Conservation (phyloP, 352 stramenopile genomes). For the Thraustochytrium striatum region DNA sequence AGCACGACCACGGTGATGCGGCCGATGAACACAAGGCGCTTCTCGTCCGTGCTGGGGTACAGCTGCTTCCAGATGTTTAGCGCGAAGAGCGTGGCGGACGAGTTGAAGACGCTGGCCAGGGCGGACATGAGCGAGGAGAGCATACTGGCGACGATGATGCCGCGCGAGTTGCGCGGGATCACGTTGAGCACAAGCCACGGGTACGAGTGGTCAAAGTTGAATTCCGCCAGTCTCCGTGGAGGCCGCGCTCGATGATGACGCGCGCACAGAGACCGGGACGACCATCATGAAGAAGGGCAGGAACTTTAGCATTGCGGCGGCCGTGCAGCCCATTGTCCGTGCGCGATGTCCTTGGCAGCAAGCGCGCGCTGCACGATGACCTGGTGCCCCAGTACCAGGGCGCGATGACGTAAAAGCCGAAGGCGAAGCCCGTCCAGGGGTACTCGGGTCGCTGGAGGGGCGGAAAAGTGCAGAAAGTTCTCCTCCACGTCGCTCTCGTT, state of each 20-base stretch:
- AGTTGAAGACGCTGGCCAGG: constrained; percentile 65
- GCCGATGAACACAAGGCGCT: constrained; percentile 58
- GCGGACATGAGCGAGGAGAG: constrained; percentile 70
- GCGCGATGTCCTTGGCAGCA: constrained; percentile 64
- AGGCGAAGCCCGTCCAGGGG: constrained; percentile 67
- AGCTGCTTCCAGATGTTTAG: constrained; percentile 51
- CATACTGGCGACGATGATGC: constrained; percentile 67
- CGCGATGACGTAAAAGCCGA: constrained; percentile 63
- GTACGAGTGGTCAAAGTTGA: constrained; percentile 65
- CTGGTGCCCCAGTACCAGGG: constrained; percentile 71
- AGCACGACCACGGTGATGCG: constrained; percentile 61
- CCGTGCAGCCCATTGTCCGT: constrained; percentile 62
- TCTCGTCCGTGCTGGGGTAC: constrained; percentile 14
- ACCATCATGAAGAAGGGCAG: constrained; percentile 68
- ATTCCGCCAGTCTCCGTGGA: constrained; percentile 52
- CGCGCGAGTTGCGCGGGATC: constrained; percentile 65
- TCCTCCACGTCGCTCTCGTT: constrained; percentile 57
- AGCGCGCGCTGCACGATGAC: constrained; percentile 66
- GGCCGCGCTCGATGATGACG: constrained; percentile 60
- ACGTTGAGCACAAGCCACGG: constrained; percentile 65
- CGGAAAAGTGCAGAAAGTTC: constrained; percentile 65
- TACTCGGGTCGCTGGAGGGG: constrained; percentile 61
- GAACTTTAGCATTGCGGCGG: constrained; percentile 65
- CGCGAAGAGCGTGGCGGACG: constrained; percentile 63
- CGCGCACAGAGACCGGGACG: constrained; percentile 65